Percentiles rank a stretch among this genome's conserved stretches.
Evolutionary conservation across 768 basidiomycete genomes (phyloP).

Genomic region (Calocera viscosa): DNA sequence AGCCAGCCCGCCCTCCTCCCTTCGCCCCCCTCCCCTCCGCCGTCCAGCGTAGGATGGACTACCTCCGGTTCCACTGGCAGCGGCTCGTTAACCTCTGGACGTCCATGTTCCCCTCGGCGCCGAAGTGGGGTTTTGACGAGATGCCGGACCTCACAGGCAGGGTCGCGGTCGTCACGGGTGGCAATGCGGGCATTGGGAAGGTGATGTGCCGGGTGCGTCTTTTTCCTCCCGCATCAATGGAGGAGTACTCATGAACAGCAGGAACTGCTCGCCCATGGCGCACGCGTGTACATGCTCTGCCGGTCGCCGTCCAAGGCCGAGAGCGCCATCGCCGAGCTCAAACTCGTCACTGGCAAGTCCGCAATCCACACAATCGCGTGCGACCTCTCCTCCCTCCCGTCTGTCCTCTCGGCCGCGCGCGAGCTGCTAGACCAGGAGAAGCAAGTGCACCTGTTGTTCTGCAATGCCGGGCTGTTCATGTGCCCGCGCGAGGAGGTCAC

Average conservation of each 20-base stretch:
- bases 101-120: background rate
- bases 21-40: background rate
- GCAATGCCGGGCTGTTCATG: constrained; percentile 3
- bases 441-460: constrained; percentile 13
- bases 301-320: background rate
- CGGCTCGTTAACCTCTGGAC: background rate
- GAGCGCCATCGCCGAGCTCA: constrained; percentile 12
- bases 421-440: constrained; percentile 12
- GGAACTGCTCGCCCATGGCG: constrained; percentile 12
- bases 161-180: constrained; percentile 40
- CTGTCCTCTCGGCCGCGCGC: constrained; percentile 14
- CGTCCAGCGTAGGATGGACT: background rate
- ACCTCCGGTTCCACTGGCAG: background rate
- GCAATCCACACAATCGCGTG: background rate
- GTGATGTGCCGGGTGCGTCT: constrained; percentile 9
- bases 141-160: constrained; percentile 37
- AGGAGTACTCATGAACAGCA: background rate
- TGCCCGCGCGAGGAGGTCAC: background rate
- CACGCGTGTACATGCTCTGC: constrained; percentile 13
- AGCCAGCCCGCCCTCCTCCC: background rate
- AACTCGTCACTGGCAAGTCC: constrained; percentile 10
- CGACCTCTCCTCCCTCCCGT: constrained; percentile 5
- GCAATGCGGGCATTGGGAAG: constrained; percentile 25
- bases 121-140: background rate
- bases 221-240: background rate